Evolutionary conservation across 805 yeast genomes (phyloP), one percentile per base, ranked within the genome.

Genomic region (Tetrapisispora iriomotensis): DNA sequence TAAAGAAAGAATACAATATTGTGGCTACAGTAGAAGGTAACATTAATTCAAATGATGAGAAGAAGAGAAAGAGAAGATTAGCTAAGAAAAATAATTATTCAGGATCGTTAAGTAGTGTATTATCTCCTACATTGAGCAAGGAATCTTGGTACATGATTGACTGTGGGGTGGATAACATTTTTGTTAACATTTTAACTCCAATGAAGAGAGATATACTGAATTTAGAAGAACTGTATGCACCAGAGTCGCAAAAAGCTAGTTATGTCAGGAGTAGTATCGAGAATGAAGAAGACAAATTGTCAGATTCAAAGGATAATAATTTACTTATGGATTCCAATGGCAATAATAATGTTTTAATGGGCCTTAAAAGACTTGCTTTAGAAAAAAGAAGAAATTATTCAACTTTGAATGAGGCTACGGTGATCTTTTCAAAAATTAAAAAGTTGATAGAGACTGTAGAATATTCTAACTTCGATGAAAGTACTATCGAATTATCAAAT

Each of bases 121-220:
- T 40, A 78, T 72, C 49, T 82, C 83, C 13, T 46, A 10, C 15
- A 3, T 13, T n/a, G 3, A 9, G 4, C 8, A 30, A 61, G 4
- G 86, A 85, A 49, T 73, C 83, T 20, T 88, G 97, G 97, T 76
- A 84, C 18, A 75, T 84, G 72, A 66, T 87, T 35, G 86, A 85
- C 49, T 72, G 85, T 36, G 66, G 69, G 21, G 60, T 73, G 2
- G 81, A 79, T 44, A 75, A 75, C 28, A 71, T 86, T 3, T 72
- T 68, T 39, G 70, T 88, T 24, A 95, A 88, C 59, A 60, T 88
- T 14, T 61, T 88, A 51, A 84, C 95, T 0, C 67, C 69, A 4
- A 78, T 76, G 29, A 74, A 90, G 57, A 68, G 96, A 42, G 55
- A 59, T 14, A 78, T 74, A 42, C 62, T 90, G 46, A 76, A 83